Evolutionary conservation across 1,284 basidiomycete species (phyloP), one percentile per base, ranked within the genome.

Genomic region (Agaricales sp.): DNA sequence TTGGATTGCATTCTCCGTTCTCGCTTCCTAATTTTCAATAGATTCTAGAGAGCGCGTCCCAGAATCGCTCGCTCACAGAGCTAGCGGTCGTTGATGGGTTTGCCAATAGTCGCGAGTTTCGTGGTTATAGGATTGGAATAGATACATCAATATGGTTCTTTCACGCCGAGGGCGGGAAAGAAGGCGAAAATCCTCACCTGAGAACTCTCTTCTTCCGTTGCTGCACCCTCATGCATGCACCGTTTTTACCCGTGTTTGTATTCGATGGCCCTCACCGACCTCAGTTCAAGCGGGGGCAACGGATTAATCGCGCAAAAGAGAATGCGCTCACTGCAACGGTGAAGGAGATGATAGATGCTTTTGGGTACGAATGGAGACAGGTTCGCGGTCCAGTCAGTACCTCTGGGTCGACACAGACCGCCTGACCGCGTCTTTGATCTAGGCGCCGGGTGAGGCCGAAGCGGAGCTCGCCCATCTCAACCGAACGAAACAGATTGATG

Each of bases 361-460:
- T 94, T 66, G 92, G 93, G 0, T 90, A 91, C 55, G 87, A 92
- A 60, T 91, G 84, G 80, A 74, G 82, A 61, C 81, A 77, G 61
- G 87, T 87, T 57, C 56, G 81, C 68, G 25, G 6, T 20, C n/a
- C n/a, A n/a, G n/a, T n/a, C n/a, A n/a, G n/a, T 43, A 24, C 21
- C 24, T 49, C 18, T 49, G 2, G 19, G 38, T 16, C 16, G 24
- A 14, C 16, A 23, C 0, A 13, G 43, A 50, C 38, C 18, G 3
- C 21, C 43, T 47, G 14, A 48, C 48, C 43, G 16, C 41, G 19
- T 22, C 35, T 24, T 8, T 35, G 30, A n/a, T 35, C 8, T n/a
- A 35, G 79, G 95, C 95, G 3, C 90, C 90, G 0, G 95, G 92
- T 11, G 95, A 98, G 65, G 95, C 95, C 0, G 95, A 99, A 64